Percentiles rank a stretch among this genome's conserved stretches.
phyloP scores from a whole-genome alignment of 169 alveolate genomes.

The Amoebophrya sp. region DNA sequence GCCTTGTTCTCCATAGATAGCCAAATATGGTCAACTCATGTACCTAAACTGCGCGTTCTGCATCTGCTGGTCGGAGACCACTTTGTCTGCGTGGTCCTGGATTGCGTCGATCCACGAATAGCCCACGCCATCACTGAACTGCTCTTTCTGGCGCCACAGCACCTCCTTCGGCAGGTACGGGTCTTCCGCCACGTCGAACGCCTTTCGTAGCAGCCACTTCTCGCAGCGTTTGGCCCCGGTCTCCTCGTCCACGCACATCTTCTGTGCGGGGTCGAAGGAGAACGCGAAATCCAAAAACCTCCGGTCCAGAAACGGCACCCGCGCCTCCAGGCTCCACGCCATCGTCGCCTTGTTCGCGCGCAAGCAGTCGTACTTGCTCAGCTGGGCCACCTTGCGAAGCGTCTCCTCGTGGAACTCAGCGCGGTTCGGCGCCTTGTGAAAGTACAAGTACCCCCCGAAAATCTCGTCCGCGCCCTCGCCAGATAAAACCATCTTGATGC shows the following conservation, averaged over 20 bases:
- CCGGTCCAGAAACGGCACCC: constrained; percentile 67
- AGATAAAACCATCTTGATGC: constrained; percentile 56
- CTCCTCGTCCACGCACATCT: constrained; percentile 27
- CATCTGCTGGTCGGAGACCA: constrained; percentile 17
- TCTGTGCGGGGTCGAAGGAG: constrained; percentile 42
- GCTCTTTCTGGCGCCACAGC: constrained; percentile 68
- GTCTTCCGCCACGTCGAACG: constrained; percentile 38
- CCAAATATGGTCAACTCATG: background rate
- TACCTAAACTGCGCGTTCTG: background rate
- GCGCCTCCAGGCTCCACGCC: constrained; percentile 73
- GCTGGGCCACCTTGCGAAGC: constrained; percentile 48
- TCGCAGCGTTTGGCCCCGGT: constrained; percentile 30
- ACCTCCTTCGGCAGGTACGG: constrained; percentile 61
- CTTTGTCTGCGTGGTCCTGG: constrained; percentile 22
- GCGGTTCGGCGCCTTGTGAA: constrained; percentile 59
- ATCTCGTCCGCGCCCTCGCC: constrained; percentile 78
- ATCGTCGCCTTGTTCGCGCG: constrained; percentile 64
- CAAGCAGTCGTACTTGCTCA: constrained; percentile 53
- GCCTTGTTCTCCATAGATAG: background rate
- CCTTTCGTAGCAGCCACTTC: constrained; percentile 58
- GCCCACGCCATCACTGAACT: constrained; percentile 44
- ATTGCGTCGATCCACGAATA: constrained; percentile 37
- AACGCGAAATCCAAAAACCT: constrained; percentile 44
- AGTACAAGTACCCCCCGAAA: constrained; percentile 67
- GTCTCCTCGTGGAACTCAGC: constrained; percentile 59